Base-by-base conservation (phyloP, 805 yeast genomes). In the Yarrowia hollandica region DNA sequence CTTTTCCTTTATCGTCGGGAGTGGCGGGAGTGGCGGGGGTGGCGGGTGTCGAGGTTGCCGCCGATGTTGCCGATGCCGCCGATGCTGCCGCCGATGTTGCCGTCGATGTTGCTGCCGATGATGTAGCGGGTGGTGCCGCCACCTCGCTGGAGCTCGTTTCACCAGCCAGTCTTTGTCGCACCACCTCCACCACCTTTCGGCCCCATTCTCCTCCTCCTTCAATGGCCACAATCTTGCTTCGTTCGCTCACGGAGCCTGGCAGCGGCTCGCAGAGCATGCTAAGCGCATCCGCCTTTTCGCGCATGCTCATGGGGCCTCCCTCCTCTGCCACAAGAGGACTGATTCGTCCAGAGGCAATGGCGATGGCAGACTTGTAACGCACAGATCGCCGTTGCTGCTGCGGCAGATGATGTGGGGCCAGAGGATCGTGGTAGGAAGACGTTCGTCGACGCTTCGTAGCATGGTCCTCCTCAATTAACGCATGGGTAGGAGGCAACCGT, bases 241-340 rank as follows among this genome's bases (percentile, higher is more conserved):
- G 33, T 3, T 23, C 33, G 6, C 18, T 48, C 15, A n/a, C 10
- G 16, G n/a, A 14, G 8, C 44, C 59, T 0, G 60, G 59, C 14
- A 58, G 34, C 10, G 65, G 64, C 33, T 61, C 62, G 26, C 68
- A 65, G 4, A 65, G 62, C 38, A 61, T 61, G 8, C 64, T 60
- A 35, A 66, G 42, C 26, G 64, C 60, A 25, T 66, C 68, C 2
- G 65, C 67, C 58, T 66, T 66, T 14, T 66, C 68, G 2, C 64
- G 60, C 26, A 63, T 55, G n/a, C 60, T 62, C 48, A 64, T 56
- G 23, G 54, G 60, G 0, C 28, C 37, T 9, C 37, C 39, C 10
- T 48, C 55, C 15, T 48, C 22, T 8, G 35, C 33, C 25, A 31
- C 55, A 16, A 25, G 38, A 4, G 52, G 34, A 16, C 28, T 21